These are phyloP conservation scores for Blastomyces silverae DNA, from an alignment of 2,329 filamentous ascomycete genomes.

Conservation along the genomic window DNA sequence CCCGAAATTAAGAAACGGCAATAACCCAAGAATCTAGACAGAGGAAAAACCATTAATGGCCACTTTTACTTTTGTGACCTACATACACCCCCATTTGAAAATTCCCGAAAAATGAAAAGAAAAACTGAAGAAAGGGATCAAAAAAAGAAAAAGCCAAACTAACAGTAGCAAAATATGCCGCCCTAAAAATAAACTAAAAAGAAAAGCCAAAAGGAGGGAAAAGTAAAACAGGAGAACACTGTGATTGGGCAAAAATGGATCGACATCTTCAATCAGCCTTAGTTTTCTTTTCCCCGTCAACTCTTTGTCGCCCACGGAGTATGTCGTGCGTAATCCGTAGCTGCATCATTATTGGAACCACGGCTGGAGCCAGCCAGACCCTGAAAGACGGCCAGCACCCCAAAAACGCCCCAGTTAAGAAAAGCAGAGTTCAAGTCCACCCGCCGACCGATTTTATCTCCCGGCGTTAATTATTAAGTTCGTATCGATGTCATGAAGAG, in stretches of 20 bases:
- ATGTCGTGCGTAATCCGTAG: not conserved
- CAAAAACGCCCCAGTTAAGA: not conserved
- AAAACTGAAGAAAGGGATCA: not conserved
- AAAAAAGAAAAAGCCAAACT: not conserved
- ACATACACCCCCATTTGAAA: not conserved
- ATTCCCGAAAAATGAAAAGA: not conserved
- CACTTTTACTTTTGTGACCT: not conserved
- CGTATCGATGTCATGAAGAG: not conserved
- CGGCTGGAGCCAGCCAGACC: not conserved
- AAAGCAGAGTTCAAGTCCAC: not conserved
- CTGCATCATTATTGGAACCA: not conserved
- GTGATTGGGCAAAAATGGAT: slow-evolving; percentile 2
- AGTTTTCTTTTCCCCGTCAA: not conserved
- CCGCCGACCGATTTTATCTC: not conserved
- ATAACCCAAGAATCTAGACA: not conserved
- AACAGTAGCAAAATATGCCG: not conserved
- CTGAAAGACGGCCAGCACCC: not conserved
- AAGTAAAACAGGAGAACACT: not conserved
- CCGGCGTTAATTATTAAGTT: not conserved
- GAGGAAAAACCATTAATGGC: not conserved
- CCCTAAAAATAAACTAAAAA: slow-evolving; percentile 1
- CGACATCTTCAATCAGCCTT: not conserved
- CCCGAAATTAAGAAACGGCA: not conserved
- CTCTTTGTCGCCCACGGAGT: not conserved
- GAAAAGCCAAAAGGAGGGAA: not conserved